Conservation (phyloP, 306 rosid species). For the Pyrus betulifolia region DNA sequence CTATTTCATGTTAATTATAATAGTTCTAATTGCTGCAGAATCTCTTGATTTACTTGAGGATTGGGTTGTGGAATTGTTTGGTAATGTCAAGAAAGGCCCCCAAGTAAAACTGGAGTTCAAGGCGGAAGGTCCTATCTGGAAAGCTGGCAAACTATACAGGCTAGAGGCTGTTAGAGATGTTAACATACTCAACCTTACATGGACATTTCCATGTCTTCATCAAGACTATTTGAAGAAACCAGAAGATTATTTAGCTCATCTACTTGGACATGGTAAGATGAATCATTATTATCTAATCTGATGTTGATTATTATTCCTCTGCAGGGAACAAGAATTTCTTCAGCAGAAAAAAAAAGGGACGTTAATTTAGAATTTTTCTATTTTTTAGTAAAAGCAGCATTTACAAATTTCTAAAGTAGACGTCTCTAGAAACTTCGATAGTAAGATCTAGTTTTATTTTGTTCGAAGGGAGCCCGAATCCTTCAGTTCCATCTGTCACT, state of each 20-base stretch:
- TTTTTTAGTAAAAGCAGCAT: background rate
- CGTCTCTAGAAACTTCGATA: background rate
- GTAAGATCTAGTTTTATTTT: background rate
- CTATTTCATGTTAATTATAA: background rate
- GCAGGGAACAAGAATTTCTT: background rate
- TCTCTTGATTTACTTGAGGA: conserved; percentile 85
- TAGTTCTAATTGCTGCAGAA: conserved; percentile 42
- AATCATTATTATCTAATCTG: conserved; percentile 5
- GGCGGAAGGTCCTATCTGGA: conserved; percentile 78
- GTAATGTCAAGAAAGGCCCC: conserved; percentile 57
- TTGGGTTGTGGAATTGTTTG: conserved; percentile 80
- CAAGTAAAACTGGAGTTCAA: conserved; percentile 46
- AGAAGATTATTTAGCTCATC: conserved; percentile 85
- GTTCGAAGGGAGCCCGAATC: background rate
- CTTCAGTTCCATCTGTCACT: background rate
- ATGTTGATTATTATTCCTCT: background rate
- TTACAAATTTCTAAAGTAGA: background rate
- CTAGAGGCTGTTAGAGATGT: conserved; percentile 92
- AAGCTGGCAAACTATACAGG: conserved; percentile 68
- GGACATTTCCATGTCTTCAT: conserved; percentile 81
- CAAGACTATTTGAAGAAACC: conserved; percentile 77
- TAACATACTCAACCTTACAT: conserved; percentile 66
- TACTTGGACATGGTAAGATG: conserved; percentile 92
- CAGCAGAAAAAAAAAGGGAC: background rate
- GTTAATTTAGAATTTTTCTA: background rate